Percentiles rank a stretch among this genome's conserved stretches.
Conservation (phyloP, 75 land plant genomes). For the Larix kaempferi region DNA sequence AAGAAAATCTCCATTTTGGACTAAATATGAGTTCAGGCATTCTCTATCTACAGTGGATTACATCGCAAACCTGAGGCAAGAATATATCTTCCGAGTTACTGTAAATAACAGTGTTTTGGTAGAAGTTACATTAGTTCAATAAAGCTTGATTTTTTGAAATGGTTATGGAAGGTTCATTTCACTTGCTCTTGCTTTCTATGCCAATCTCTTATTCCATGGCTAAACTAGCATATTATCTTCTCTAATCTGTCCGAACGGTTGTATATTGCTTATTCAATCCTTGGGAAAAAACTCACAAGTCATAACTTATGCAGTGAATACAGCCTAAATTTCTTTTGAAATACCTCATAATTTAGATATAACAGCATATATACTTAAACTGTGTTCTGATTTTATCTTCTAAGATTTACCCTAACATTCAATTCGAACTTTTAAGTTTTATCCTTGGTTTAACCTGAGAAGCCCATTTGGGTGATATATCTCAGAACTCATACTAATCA, state of each 20-base stretch:
- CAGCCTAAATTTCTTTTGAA: background rate
- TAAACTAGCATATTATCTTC: background rate
- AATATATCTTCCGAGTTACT: too few relatives aligned
- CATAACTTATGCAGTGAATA: background rate
- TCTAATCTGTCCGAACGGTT: background rate
- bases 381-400: too few relatives aligned
- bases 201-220: too few relatives aligned
- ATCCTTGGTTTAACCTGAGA: too few relatives aligned
- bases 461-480: too few relatives aligned
- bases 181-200: background rate
- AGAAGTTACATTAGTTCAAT: background rate
- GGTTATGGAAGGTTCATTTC: background rate
- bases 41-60: too few relatives aligned
- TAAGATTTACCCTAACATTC: background rate
- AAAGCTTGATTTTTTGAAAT: background rate
- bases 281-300: background rate
- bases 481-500: too few relatives aligned
- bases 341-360: background rate
- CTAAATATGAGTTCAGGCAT: background rate
- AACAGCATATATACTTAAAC: background rate
- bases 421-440: background rate
- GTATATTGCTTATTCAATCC: background rate
- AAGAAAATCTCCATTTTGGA: background rate
- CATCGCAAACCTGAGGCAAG: too few relatives aligned
- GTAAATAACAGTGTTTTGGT: background rate